A percentile compares a stretch with the other conserved stretches of the same genome.
phyloP scores from a whole-genome alignment of 441 rosid genomes.

The Aquilaria agallochum region DNA sequence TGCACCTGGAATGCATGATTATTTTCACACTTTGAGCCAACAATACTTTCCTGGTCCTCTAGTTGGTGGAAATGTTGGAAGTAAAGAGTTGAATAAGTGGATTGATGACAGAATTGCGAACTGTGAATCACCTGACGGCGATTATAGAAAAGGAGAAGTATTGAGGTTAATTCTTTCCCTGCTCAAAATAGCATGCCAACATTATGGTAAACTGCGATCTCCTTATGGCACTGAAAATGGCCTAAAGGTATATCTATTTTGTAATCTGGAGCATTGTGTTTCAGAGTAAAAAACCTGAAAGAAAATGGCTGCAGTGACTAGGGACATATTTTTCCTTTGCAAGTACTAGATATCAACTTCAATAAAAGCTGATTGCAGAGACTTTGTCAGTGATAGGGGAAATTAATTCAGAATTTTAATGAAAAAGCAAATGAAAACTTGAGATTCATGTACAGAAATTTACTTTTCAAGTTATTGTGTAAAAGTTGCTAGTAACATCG shows the following conservation, averaged over 20 bases:
- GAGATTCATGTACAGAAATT: too few relatives aligned
- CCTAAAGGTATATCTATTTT: slow-evolving; percentile 45
- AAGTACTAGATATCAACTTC: too few relatives aligned
- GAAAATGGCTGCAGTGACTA: too few relatives aligned
- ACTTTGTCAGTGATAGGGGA: too few relatives aligned
- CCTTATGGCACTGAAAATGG: slow-evolving; percentile 71
- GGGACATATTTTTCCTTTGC: too few relatives aligned
- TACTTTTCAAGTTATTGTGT: too few relatives aligned
- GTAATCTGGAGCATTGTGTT: too few relatives aligned
- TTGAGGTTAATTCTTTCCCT: slow-evolving; percentile 79
- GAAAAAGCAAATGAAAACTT: too few relatives aligned
- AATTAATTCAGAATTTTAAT: too few relatives aligned
- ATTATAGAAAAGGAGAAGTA: slow-evolving; percentile 56
- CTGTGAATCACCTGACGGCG: slow-evolving; percentile 57
- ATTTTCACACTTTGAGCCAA: slow-evolving; percentile 65
- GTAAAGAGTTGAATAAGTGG: slow-evolving; percentile 90
- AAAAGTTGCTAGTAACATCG: too few relatives aligned
- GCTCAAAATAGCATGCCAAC: slow-evolving; percentile 88
- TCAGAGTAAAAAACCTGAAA: too few relatives aligned
- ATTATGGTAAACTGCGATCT: slow-evolving; percentile 96
- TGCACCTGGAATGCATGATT: slow-evolving; percentile 42
- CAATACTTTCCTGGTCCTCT: slow-evolving; percentile 92
- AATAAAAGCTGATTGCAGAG: too few relatives aligned
- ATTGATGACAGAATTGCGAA: slow-evolving; percentile 75
- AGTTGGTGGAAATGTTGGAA: slow-evolving; percentile 93